Evolutionary conservation across 306 rosid species (phyloP).

Genomic region (Cicer chorassanicum): DNA sequence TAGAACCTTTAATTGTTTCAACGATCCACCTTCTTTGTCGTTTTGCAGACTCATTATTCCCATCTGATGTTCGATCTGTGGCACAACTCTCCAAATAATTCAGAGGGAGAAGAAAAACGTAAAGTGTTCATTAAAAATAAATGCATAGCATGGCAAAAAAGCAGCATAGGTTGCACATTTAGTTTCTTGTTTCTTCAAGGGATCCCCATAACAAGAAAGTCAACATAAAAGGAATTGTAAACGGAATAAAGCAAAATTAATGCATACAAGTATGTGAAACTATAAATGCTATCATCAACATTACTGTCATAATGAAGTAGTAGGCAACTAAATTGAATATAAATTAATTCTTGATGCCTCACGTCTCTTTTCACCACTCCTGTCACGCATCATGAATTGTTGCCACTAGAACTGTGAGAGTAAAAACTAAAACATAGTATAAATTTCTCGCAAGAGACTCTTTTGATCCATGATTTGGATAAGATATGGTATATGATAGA

Average conservation of each 20-base stretch:
- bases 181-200: not conserved
- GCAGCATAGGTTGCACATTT: constrained; percentile 22
- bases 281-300: not conserved
- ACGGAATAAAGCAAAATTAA: constrained; percentile 11
- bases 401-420: not conserved
- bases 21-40: constrained; percentile 86
- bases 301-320: not conserved
- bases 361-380: not conserved
- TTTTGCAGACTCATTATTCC: constrained; percentile 71
- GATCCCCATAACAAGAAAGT: not conserved
- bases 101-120: not conserved
- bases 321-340: not conserved
- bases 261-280: not conserved
- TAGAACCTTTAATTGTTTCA: constrained; percentile 65
- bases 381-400: not conserved
- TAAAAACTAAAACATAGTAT: not conserved
- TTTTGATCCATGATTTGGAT: not conserved
- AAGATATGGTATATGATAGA: not conserved
- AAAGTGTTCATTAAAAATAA: not conserved
- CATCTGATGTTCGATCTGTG: constrained; percentile 62
- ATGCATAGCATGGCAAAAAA: constrained; percentile 10
- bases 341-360: constrained; percentile 1
- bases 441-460: not conserved
- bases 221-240: constrained; percentile 1
- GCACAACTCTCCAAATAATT: constrained; percentile 35